Conservation (phyloP, 495 filamentous ascomycete species). For the Xanthoparmelia taractica region DNA sequence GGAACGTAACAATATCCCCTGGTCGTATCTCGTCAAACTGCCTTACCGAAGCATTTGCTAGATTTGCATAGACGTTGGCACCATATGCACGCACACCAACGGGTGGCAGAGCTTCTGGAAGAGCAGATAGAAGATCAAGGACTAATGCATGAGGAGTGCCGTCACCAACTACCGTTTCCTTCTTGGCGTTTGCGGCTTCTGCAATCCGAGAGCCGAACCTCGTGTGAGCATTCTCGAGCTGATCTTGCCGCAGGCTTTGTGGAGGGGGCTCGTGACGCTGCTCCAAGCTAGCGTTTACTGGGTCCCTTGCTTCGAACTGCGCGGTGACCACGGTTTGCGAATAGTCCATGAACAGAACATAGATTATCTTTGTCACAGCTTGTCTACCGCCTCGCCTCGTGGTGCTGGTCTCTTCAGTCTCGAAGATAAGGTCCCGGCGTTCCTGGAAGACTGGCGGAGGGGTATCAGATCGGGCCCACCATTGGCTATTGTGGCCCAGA, state of each 20-base stretch:
- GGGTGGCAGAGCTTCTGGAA: constrained; percentile 67
- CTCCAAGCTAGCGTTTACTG: constrained; percentile 62
- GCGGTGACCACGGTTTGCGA: constrained; percentile 86
- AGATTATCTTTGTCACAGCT: constrained; percentile 69
- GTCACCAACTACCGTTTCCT: constrained; percentile 74
- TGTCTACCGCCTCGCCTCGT: constrained; percentile 60
- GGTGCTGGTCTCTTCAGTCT: constrained; percentile 69
- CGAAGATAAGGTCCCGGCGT: constrained; percentile 74
- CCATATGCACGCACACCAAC: constrained; percentile 84
- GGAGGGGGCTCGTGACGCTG: constrained; percentile 86
- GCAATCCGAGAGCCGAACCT: constrained; percentile 69
- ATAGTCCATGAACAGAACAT: constrained; percentile 86
- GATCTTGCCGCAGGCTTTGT: constrained; percentile 78
- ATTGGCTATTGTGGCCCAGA: constrained; percentile 58
- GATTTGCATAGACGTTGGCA: constrained; percentile 83
- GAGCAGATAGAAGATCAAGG: constrained; percentile 65
- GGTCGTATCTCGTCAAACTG: constrained; percentile 91
- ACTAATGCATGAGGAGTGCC: constrained; percentile 70
- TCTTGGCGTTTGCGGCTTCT: constrained; percentile 56
- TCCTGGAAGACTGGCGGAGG: constrained; percentile 75
- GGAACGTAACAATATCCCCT: constrained; percentile 87
- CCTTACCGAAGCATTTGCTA: constrained; percentile 83
- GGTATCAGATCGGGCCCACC: constrained; percentile 73
- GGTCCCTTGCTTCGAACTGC: constrained; percentile 68
- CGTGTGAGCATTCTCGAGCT: constrained; percentile 76